Percentiles rank a stretch among this genome's conserved stretches.
phyloP scores from a whole-genome alignment of 192 early-diverging fungal genomes.

The Diversispora eburnea region DNA sequence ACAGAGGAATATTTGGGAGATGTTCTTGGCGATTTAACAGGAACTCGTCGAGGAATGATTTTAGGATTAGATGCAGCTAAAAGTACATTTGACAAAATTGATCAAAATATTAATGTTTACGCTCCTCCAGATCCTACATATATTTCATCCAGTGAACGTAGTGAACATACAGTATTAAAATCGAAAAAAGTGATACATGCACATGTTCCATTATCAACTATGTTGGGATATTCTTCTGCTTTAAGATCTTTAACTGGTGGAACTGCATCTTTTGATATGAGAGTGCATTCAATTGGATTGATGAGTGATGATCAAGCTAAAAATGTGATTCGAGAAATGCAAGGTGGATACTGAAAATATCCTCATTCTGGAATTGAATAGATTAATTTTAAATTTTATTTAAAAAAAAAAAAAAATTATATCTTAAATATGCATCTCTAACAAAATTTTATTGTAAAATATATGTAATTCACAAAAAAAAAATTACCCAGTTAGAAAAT shows the following conservation, averaged over 20 bases:
- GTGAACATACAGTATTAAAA: constrained; percentile 10
- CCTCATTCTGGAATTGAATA: too few species aligned
- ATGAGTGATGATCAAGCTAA: constrained; percentile 72
- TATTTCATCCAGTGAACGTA: constrained; percentile 31
- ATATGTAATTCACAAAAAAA: too few species aligned
- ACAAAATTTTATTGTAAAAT: too few species aligned
- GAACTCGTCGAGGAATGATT: constrained; percentile 69
- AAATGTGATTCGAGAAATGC: constrained; percentile 62
- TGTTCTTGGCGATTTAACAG: constrained; percentile 78
- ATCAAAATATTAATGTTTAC: constrained; percentile 35
- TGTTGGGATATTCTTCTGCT: constrained; percentile 81
- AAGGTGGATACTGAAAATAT: constrained; percentile 30
- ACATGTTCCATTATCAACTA: constrained; percentile 70
- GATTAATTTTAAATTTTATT: too few species aligned
- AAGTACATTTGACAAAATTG: constrained; percentile 32
- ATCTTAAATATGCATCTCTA: too few species aligned
- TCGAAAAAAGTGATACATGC: constrained; percentile 46
- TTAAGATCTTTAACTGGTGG: constrained; percentile 88
- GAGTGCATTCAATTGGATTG: constrained; percentile 73
- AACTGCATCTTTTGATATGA: constrained; percentile 80
- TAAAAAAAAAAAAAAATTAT: too few species aligned
- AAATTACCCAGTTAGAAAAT: too few species aligned
- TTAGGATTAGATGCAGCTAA: constrained; percentile 47
- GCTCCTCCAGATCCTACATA: constrained; percentile 41
- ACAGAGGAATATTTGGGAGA: constrained; percentile 70